phyloP scores from a whole-genome alignment of 306 rosid genomes.

The Acacia acuminata region DNA sequence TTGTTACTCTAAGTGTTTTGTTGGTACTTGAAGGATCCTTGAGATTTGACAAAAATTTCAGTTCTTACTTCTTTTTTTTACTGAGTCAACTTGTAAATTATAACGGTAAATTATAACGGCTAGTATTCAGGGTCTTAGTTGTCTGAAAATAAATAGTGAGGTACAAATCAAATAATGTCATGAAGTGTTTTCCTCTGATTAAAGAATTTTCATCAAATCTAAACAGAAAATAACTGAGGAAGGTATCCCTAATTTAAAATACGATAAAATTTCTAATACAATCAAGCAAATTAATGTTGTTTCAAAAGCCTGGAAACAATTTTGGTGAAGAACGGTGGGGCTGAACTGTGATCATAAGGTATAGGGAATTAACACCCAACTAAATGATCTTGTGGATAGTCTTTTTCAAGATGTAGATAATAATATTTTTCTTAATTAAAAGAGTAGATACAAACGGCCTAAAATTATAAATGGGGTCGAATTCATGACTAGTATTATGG shows the following conservation, averaged over 20 bases:
- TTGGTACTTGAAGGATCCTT: neutral
- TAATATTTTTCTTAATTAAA: no score
- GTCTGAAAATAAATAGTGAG: neutral
- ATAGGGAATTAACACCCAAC: neutral
- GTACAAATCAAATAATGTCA: neutral
- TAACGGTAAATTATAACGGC: neutral
- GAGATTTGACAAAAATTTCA: neutral
- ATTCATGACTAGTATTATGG: no score
- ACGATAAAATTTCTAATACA: neutral
- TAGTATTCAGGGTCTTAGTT: neutral
- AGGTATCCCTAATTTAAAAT: neutral
- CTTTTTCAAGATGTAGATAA: no score
- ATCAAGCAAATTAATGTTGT: neutral
- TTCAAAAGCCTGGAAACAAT: neutral
- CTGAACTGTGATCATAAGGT: neutral
- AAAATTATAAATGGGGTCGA: no score
- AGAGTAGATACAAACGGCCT: no score
- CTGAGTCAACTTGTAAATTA: neutral
- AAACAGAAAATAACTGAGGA: neutral
- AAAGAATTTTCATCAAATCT: neutral
- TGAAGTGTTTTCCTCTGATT: neutral
- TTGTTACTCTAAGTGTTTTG: neutral
- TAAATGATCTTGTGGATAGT: neutral
- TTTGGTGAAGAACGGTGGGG: neutral
- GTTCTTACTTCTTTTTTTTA: neutral